Evolutionary conservation across 2,329 filamentous ascomycete genomes (phyloP), one percentile per base, ranked within the genome.

Genomic region (Botryosphaeria dothidea): DNA sequence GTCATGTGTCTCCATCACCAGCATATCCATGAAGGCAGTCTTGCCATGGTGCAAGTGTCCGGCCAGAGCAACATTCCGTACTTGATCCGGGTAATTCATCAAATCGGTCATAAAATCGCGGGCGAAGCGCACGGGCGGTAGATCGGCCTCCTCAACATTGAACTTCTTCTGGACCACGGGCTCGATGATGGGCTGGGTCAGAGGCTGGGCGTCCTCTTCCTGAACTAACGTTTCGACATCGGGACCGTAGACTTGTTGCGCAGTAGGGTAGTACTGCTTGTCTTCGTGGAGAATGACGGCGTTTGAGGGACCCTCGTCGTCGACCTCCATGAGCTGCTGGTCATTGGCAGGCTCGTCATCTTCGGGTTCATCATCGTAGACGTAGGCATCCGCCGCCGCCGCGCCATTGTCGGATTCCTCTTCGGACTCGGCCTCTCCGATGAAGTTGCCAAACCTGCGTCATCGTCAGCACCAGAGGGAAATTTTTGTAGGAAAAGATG

Each of bases 251-350:
- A 97, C 89, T 78, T 99, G 95, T 75, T 94, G 90, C 65, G 95
- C 95, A n/a, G 93, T 97, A 31, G 95, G 95, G 76, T 99, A 99
- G 79, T 99, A 99, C 77, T 98, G 95, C 79, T 99, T 99, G 81
- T 99, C 95, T 83, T 99, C 95, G 80, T 99, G 95, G 51, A 99
- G 86, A 65, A 99, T 86, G n/a, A 99, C 93, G 60, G 95, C 94
- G 78, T 98, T 99, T 4, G 93, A 97, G 3, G 94, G 92, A 15
- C 91, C 93, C 56, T 93, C 90, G 77, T 92, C 90, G 75, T 98
- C 94, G 48, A 98, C 82, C 73, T 98, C 92, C 94, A 99, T 98
- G 71, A 95, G 82, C 80, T 97, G 91, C 76, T 96, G 90, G 51
- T 90, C 90, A 41, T 88, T 84, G 45, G 80, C 82, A 31, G 66